A percentile compares a stretch with the other conserved stretches of the same genome.
Conservation (phyloP, 2,329 filamentous ascomycete species). For the Huntiella savannae region DNA sequence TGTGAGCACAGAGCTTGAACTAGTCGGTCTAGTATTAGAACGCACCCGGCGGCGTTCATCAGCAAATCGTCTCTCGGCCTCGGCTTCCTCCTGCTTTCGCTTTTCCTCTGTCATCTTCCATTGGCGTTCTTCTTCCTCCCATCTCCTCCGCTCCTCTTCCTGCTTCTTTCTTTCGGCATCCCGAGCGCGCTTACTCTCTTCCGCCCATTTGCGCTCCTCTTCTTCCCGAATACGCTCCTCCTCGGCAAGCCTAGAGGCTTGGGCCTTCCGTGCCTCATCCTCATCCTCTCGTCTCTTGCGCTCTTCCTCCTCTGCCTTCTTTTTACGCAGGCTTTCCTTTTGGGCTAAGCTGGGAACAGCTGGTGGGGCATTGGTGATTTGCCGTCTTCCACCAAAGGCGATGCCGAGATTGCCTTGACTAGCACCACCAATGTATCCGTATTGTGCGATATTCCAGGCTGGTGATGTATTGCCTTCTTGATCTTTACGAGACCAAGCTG, state of each 20-base stretch:
- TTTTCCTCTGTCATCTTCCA: slow-evolving; percentile 64
- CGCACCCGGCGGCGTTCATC: slow-evolving; percentile 46
- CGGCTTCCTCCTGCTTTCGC: slow-evolving; percentile 51
- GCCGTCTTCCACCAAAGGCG: slow-evolving; percentile 72
- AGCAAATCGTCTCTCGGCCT: slow-evolving; percentile 46
- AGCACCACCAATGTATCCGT: slow-evolving; percentile 94
- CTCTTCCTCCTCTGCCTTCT: slow-evolving; percentile 39
- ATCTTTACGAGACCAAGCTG: slow-evolving; percentile 42
- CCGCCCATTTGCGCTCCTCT: slow-evolving; percentile 49
- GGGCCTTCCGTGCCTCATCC: slow-evolving; percentile 29
- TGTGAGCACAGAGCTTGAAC: slow-evolving; percentile 15
- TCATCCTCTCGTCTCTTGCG: slow-evolving; percentile 35
- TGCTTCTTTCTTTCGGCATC: slow-evolving; percentile 41
- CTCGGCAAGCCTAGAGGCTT: slow-evolving; percentile 32
- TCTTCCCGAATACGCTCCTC: slow-evolving; percentile 41
- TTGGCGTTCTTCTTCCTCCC: slow-evolving; percentile 57
- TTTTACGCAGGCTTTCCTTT: slow-evolving; percentile 51
- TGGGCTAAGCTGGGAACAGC: slow-evolving; percentile 64
- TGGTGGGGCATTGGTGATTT: slow-evolving; percentile 74
- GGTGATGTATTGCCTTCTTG: slow-evolving; percentile 68
- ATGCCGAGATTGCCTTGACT: slow-evolving; percentile 92
- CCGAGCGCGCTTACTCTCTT: slow-evolving; percentile 39
- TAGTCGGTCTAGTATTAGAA: slow-evolving; percentile 21
- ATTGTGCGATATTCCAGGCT: slow-evolving; percentile 97
- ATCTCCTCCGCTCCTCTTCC: slow-evolving; percentile 50